phyloP scores from a whole-genome alignment of 192 early-diverging fungal genomes.

The Geosiphon pyriformis region DNA sequence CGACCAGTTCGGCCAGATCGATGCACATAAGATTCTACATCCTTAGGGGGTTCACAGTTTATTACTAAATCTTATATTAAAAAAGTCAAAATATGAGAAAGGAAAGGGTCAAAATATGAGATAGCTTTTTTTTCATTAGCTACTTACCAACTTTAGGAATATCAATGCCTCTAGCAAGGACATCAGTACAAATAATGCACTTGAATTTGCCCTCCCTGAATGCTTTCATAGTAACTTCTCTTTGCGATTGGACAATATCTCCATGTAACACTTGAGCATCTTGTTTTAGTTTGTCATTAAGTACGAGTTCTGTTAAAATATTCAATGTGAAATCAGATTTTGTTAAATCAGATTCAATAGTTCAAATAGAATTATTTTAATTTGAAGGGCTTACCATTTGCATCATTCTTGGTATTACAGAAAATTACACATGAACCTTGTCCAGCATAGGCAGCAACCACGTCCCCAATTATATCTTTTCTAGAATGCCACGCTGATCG shows the following conservation, averaged over 20 bases:
- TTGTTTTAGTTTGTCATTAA: slow-evolving; percentile 70
- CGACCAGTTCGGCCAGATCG: slow-evolving; percentile 93
- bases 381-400: slow-evolving; percentile 40
- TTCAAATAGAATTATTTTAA: no score
- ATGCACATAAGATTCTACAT: slow-evolving; percentile 93
- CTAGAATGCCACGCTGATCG: slow-evolving; percentile 85
- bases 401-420: slow-evolving; percentile 90
- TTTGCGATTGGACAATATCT: slow-evolving; percentile 72
- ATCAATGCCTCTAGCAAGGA: slow-evolving; percentile 91
- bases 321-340: no score
- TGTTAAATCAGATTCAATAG: no score
- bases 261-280: slow-evolving; percentile 83
- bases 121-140: no score
- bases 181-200: slow-evolving; percentile 90
- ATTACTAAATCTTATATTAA: slow-evolving; percentile 76
- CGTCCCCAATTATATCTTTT: slow-evolving; percentile 88
- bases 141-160: slow-evolving; percentile 73
- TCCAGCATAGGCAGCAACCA: slow-evolving; percentile 85
- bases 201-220: slow-evolving; percentile 83
- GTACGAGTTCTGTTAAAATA: slow-evolving; percentile 49
- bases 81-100: no score
- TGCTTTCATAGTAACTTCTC: slow-evolving; percentile 76
- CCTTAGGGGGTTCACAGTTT: slow-evolving; percentile 91
- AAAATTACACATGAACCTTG: slow-evolving; percentile 87
- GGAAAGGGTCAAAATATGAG: no score